Evolutionary conservation across 108 stramenopile species (phyloP), one percentile per base, ranked within the genome.

Genomic region (Skeletonema potamos): DNA sequence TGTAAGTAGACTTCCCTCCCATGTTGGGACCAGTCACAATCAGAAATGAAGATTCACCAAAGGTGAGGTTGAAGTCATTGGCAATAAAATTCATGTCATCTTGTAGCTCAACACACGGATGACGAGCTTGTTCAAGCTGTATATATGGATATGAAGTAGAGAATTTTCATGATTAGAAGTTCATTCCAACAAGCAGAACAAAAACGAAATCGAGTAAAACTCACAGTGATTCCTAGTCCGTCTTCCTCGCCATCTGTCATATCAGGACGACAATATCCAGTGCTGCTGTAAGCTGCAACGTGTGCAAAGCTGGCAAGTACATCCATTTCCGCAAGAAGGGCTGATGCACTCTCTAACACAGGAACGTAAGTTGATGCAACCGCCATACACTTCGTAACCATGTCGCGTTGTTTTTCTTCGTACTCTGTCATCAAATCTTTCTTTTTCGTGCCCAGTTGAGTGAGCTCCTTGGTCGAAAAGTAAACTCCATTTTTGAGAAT

Each of bases 21-120:
- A 98, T 98, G 87, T 98, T 99, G n/a, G 98, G 98, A 0, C 99
- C 99, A 6, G 98, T 98, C 12, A 98, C 91, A 17, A 99, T 66
- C 15, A 86, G 84, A 61, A 97, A 96, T 65, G 84, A 85, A 2
- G 87, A 83, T 18, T 81, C 66, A 9, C 89, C 92, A 71, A 84
- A 84, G 27, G 72, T 69, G 10, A 96, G 73, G 11, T 82, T 71
- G 73, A 96, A 81, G 80, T 99, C 96, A 77, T 99, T 99, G 36
- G 99, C 88, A 64, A 99, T 98, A 82, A 94, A 99, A 24, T 89
- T 84, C 58, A 97, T 82, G 51, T 81, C 77, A 27, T 96, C 96
- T 71, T 96, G 93, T 26, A 91, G 78, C 79, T 99, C 98, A 10
- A 99, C 92, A 59, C 97, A 97, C 6, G 99, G 98, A 80, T 99